Evolutionary conservation across 2,329 filamentous ascomycete genomes (phyloP).

Genomic region (Botryotinia convoluta): DNA sequence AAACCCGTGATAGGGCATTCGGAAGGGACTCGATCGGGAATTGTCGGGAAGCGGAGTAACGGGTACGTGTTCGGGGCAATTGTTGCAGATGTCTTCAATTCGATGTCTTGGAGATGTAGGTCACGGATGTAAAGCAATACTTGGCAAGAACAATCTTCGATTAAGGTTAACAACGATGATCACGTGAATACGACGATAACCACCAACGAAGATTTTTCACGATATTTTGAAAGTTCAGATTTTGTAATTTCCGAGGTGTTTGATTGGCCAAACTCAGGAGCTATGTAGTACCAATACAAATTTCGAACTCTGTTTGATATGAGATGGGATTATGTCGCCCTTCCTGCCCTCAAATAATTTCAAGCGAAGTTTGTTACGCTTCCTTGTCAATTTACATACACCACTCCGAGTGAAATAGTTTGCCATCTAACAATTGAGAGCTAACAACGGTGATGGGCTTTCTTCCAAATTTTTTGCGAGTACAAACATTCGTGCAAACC

Average conservation of each 20-base stretch:
- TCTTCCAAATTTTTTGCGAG: neutral
- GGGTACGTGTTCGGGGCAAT: conserved; percentile 1
- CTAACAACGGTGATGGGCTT: neutral
- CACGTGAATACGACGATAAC: neutral
- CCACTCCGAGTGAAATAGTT: neutral
- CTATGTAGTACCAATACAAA: neutral
- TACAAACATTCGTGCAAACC: neutral
- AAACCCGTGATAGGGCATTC: conserved; percentile 4
- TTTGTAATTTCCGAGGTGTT: neutral
- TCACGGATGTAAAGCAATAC: neutral
- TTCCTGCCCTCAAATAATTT: neutral
- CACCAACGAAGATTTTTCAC: neutral
- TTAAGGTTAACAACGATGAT: neutral
- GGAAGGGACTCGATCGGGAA: neutral
- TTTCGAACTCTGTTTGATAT: neutral
- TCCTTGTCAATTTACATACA: neutral
- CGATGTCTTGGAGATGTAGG: conserved; percentile 12
- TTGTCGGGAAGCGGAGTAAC: neutral
- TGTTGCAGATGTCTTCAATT: conserved; percentile 4
- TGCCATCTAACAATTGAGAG: neutral
- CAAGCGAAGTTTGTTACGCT: neutral
- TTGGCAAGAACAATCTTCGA: neutral
- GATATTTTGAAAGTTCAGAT: neutral
- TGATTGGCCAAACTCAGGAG: neutral
- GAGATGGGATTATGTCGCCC: neutral